phyloP scores from a whole-genome alignment of 768 basidiomycete species.

The Mycena olivaceomarginata region DNA sequence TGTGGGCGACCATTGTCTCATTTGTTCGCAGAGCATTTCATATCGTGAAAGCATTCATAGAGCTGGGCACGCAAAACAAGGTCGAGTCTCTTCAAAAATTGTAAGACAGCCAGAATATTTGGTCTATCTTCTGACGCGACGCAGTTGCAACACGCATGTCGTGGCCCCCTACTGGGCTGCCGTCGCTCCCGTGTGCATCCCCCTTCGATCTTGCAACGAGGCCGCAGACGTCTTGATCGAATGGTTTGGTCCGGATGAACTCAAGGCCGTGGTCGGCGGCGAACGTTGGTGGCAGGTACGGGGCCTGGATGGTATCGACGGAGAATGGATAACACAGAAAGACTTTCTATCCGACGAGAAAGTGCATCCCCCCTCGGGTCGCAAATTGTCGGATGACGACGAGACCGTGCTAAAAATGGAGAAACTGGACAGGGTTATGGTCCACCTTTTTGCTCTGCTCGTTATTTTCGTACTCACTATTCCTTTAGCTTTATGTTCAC shows the following conservation, averaged over 20 bases:
- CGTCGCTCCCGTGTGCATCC: constrained; percentile 74
- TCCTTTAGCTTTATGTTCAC: constrained; percentile 76
- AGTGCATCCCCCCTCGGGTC: constrained; percentile 44
- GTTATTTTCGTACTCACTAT: background rate
- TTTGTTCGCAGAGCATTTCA: constrained; percentile 72
- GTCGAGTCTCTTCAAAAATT: constrained; percentile 84
- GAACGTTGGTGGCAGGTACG: constrained; percentile 91
- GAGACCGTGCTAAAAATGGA: constrained; percentile 70
- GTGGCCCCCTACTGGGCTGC: constrained; percentile 82
- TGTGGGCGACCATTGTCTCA: background rate
- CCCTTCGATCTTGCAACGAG: constrained; percentile 72
- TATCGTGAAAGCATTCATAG: constrained; percentile 84
- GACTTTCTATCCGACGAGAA: constrained; percentile 59
- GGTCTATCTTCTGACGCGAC: background rate
- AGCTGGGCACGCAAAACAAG: constrained; percentile 78
- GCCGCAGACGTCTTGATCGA: constrained; percentile 82
- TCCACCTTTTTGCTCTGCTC: constrained; percentile 39
- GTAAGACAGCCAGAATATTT: constrained; percentile 56
- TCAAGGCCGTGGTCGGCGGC: constrained; percentile 83
- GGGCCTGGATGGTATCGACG: constrained; percentile 81
- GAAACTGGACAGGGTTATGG: constrained; percentile 74
- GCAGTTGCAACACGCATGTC: constrained; percentile 81
- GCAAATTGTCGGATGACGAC: constrained; percentile 59
- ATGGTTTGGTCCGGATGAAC: constrained; percentile 83
- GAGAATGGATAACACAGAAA: constrained; percentile 76